Percentiles rank a stretch among this genome's conserved stretches.
Evolutionary conservation across 179 eudicot genomes (phyloP).

Genomic region (Beta corolliflora): DNA sequence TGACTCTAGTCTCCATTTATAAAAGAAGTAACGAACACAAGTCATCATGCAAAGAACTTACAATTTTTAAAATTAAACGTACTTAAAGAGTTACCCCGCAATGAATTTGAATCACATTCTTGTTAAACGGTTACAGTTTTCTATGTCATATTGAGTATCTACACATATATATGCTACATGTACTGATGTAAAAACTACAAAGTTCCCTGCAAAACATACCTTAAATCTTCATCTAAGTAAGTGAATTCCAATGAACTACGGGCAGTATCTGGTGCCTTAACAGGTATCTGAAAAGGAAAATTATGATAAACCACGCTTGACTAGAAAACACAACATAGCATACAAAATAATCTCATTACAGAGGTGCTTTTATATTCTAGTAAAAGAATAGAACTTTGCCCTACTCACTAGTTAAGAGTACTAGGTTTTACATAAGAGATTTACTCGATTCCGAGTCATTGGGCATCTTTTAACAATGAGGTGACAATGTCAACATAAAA

Average conservation of each 20-base stretch:
- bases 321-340: background rate
- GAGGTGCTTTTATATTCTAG: background rate
- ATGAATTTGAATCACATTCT: no score
- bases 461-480: conserved; percentile 1
- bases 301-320: background rate
- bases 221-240: conserved; percentile 74
- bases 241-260: conserved; percentile 71
- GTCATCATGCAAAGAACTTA: no score
- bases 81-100: no score
- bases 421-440: no score
- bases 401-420: background rate
- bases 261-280: conserved; percentile 72
- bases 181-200: no score
- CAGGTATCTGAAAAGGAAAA: conserved; percentile 48
- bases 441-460: background rate
- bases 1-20: no score
- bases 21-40: no score
- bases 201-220: conserved; percentile 40
- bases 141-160: no score
- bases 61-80: no score
- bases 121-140: no score
- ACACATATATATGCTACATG: background rate
- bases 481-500: background rate
- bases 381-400: no score
- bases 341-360: background rate